Base-by-base conservation (phyloP, 495 filamentous ascomycete species). In the Penicillium bovifimosum region DNA sequence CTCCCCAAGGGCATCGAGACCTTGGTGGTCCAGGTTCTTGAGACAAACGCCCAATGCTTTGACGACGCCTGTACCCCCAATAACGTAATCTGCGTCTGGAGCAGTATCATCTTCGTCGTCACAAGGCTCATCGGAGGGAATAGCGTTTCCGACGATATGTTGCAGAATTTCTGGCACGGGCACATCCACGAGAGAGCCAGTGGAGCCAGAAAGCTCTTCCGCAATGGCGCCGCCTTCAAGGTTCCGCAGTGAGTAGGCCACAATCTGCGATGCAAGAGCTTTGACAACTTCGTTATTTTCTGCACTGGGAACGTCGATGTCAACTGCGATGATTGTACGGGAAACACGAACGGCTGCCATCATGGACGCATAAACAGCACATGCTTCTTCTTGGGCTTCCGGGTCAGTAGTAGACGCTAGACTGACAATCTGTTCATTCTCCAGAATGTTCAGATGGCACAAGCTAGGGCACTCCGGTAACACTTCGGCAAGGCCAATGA, bases 41-140 rank as follows among this genome's bases (percentile, higher is more conserved):
- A 98, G 77, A 59, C 90, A 95, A 40, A 95, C 90, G 41, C 90
- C 86, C 47, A 98, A 73, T 18, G 91, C 91, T 68, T 96, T 95
- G 31, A 96, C 93, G 0, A 98, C 88, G 53, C 92, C 93, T 0
- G 91, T 96, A 16, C 92, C 91, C 33, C 91, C 91, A 60, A 98
- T 90, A 34, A 97, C 90, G 68, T 97, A 96, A 63, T 96, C 89
- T 40, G 95, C 87, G 56, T 95, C 90, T 1, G 91, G 88, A 24
- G 89, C 86, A 14, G 82, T 78, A 4, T 87, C 85, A 49, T 86
- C 81, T 26, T 86, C 79, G 29, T 83, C 81, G 35, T 87, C 79
- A 45, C 69, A 75, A 29, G 69, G 77, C 53, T 68, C 73, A 28
- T 70, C 71, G 3, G 36, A 27, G 6, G 74, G 71, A 35, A 80